Evolutionary conservation across 2,329 filamentous ascomycete species (phyloP), one percentile per base, ranked within the genome.

Genomic region (Seiridium unicorne): DNA sequence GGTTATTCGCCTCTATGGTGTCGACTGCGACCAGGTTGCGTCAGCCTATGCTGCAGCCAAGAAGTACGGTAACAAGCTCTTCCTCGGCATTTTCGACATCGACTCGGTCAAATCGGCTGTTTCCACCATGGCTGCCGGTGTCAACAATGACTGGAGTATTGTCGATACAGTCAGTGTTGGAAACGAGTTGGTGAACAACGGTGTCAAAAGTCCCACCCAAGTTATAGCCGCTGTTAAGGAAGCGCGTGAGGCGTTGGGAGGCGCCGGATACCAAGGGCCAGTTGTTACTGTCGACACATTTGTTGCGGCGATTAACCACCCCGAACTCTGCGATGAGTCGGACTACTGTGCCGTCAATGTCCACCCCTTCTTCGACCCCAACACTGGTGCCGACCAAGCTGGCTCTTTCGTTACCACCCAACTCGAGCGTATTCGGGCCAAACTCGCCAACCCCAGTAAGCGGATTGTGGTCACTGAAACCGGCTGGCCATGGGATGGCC

Each of bases 261-360:
- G 69, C 0, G 82, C 83, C 32, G 91, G 90, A 0, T 96, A 89
- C 75, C 73, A 76, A 2, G 92, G 92, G 2, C 85, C 86, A 1
- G 86, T 96, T 36, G 90, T 93, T 44, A 88, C 89, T 0, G 90
- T 94, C 51, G 93, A 97, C 71, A 94, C 91, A 1, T 90, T 91
- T 68, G 81, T 84, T 31, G 87, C 89, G 4, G 81, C 87, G n/a
- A 77, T 88, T 53, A 75, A 79, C 55, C 83, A 94, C 66, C 88
- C 89, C 0, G 77, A 84, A 56, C 81, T 97, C 53, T 96, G 92
- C 76, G 73, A 86, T 34, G 81, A 79, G 51, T 91, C 89, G 1
- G 92, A 96, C 70, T 91, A 90, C 76, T 92, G 89, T 69, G 90
- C 91, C 13, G 84, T 89, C 71, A 96, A 97, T 75, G 85, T 87